Evolutionary conservation across 306 rosid species (phyloP).

Genomic region (Rosa lucieae): DNA sequence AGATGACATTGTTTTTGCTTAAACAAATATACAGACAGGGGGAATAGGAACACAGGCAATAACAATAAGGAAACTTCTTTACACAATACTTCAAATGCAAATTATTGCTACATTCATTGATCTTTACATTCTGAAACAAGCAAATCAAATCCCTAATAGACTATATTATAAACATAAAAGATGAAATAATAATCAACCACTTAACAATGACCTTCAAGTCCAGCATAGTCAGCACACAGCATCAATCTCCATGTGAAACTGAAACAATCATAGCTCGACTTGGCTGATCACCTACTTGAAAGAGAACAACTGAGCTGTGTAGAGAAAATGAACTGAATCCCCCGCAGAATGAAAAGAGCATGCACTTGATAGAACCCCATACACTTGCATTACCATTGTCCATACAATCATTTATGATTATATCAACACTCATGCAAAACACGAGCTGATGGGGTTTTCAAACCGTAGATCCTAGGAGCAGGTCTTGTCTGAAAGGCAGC

Average conservation of each 20-base stretch:
- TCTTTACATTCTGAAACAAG: not conserved
- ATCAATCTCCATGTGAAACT: conserved; percentile 6
- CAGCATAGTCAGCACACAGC: conserved; percentile 4
- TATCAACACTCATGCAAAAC: not conserved
- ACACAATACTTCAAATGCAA: not conserved
- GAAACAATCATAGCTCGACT: not conserved
- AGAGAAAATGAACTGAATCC: not conserved
- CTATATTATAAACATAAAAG: not conserved
- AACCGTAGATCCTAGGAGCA: conserved; percentile 26
- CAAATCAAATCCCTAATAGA: not conserved
- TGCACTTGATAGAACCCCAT: not conserved
- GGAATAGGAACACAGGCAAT: not conserved
- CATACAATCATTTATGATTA: not conserved
- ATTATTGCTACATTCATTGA: not conserved
- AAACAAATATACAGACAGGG: not conserved
- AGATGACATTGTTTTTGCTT: not conserved
- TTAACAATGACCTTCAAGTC: not conserved
- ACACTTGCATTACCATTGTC: not conserved
- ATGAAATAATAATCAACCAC: not conserved
- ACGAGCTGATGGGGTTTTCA: conserved; percentile 26
- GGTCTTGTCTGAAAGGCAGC: conserved; percentile 11
- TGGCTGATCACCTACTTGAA: not conserved
- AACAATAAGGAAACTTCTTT: not conserved
- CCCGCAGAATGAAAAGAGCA: not conserved
- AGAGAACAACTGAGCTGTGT: not conserved